phyloP scores from a whole-genome alignment of 73 alveolate species.

The Durusdinium trenchii region DNA sequence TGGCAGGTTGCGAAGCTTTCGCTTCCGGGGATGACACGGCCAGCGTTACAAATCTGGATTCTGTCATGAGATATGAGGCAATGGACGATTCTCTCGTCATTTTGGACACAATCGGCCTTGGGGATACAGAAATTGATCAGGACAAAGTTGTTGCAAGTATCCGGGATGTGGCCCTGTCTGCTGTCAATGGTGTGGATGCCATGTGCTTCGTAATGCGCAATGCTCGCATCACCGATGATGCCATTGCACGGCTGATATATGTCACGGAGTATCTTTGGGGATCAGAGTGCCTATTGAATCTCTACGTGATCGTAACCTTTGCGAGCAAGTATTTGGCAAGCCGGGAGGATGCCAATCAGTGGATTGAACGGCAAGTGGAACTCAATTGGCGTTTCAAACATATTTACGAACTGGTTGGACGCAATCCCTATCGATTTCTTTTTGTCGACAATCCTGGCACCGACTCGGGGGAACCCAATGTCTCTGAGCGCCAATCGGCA shows the following conservation, averaged over 20 bases:
- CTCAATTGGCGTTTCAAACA: slow-evolving; percentile 93
- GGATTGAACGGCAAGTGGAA: slow-evolving; percentile 89
- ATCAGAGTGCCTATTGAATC: slow-evolving; percentile 61
- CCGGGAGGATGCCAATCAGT: slow-evolving; percentile 70
- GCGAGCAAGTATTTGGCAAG: slow-evolving; percentile 72
- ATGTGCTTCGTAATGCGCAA: slow-evolving; percentile 90
- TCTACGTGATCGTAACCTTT: slow-evolving; percentile 72
- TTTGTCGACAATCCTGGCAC: slow-evolving; percentile 82
- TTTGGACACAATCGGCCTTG: slow-evolving; percentile 87
- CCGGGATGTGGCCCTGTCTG: slow-evolving; percentile 88
- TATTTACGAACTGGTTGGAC: slow-evolving; percentile 86
- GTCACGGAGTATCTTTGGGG: slow-evolving; percentile 93
- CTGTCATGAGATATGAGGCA: slow-evolving; percentile 66
- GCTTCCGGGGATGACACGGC: slow-evolving; percentile 93
- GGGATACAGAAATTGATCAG: slow-evolving; percentile 91
- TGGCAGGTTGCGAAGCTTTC: slow-evolving; percentile 87
- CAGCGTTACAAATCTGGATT: slow-evolving; percentile 70
- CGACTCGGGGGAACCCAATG: slow-evolving; percentile 81
- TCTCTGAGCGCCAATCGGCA: slow-evolving; percentile 82
- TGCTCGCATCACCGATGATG: slow-evolving; percentile 88
- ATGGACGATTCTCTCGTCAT: slow-evolving; percentile 51
- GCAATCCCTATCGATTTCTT: slow-evolving; percentile 61
- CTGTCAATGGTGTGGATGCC: slow-evolving; percentile 93
- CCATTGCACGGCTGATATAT: slow-evolving; percentile 86
- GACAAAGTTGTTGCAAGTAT: slow-evolving; percentile 91